A percentile compares a stretch with the other conserved stretches of the same genome.
These are phyloP conservation scores for Pseudognaphalium luteoalbum DNA, from an alignment of 129 eudicot species.

Conservation along the genomic window DNA sequence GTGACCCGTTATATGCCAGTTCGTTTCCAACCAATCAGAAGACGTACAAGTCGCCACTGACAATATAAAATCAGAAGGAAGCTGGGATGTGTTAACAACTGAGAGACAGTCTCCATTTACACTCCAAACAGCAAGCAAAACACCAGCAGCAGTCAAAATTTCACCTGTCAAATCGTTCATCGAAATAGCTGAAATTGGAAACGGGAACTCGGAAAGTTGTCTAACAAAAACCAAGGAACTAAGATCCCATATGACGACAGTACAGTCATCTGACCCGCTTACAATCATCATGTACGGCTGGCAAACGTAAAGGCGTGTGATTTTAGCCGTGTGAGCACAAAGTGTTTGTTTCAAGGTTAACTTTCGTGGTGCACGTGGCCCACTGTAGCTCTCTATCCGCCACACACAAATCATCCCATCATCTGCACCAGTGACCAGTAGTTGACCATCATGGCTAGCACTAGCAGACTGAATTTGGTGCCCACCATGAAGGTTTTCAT, in stretches of 20 bases:
- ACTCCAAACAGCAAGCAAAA: conserved; percentile 94
- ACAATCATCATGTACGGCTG: conserved; percentile 95
- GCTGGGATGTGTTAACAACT: conserved; percentile 83
- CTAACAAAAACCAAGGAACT: conserved; percentile 69
- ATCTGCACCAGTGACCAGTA: conserved; percentile 82
- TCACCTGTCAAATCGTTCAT: conserved; percentile 90
- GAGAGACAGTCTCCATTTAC: conserved; percentile 85
- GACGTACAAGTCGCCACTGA: conserved; percentile 68
- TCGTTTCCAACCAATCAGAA: conserved; percentile 85
- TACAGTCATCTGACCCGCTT: conserved; percentile 94
- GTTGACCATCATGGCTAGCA: conserved; percentile 77
- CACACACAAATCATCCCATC: conserved; percentile 80
- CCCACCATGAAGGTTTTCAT: conserved; percentile 90
- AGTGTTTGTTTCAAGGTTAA: conserved; percentile 64
- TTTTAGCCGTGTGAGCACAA: conserved; percentile 69
- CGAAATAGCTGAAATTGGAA: conserved; percentile 71
- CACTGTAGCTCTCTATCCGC: conserved; percentile 63
- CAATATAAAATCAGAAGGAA: conserved; percentile 75
- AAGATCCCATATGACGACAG: conserved; percentile 82
- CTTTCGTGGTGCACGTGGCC: conserved; percentile 53
- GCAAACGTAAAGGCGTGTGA: conserved; percentile 65
- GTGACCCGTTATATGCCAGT: conserved; percentile 93
- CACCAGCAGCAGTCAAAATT: conserved; percentile 83
- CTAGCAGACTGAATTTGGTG: conserved; percentile 83
- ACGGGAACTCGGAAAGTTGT: conserved; percentile 89